These are phyloP conservation scores for Grosmannia serpens DNA, from an alignment of 2,329 filamentous ascomycete genomes.

Conservation along the genomic window DNA sequence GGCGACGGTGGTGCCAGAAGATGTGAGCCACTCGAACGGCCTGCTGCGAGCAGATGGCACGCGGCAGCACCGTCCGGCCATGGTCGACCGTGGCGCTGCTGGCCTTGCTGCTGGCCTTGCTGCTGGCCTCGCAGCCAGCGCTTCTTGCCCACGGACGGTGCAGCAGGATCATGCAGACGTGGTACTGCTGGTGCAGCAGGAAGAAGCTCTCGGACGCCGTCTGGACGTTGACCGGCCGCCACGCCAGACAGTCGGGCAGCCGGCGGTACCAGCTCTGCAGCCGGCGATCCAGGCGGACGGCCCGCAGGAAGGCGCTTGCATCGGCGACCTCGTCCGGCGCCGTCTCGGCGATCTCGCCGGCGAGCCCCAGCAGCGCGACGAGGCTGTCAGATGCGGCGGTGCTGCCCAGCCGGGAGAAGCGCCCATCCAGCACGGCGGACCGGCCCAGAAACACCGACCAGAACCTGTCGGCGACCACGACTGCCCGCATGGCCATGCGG, in stretches of 20 bases:
- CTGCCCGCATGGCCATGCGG: conserved; percentile 39
- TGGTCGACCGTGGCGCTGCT: conserved; percentile 21
- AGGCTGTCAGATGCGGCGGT: conserved; percentile 30
- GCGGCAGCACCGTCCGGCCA: conserved; percentile 31
- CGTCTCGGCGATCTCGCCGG: conserved; percentile 38
- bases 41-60: conserved; percentile 42
- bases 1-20: conserved; percentile 42
- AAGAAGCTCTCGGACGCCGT: conserved; percentile 39
- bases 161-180: conserved; percentile 38
- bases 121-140: background rate
- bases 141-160: conserved; percentile 39
- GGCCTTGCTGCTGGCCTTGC: background rate
- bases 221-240: conserved; percentile 38
- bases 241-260: conserved; percentile 35
- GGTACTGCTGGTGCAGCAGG: conserved; percentile 43
- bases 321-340: conserved; percentile 22
- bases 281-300: conserved; percentile 39
- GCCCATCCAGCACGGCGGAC: conserved; percentile 16
- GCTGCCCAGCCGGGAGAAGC: too few relatives aligned
- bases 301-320: conserved; percentile 35
- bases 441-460: conserved; percentile 44
- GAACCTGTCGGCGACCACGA: conserved; percentile 41
- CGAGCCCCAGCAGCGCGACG: conserved; percentile 43
- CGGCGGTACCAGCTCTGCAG: conserved; percentile 43
- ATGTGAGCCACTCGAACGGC: conserved; percentile 40